These are phyloP conservation scores for Priceomyces fermenticarens DNA, from an alignment of 805 yeast genomes.

Conservation along the genomic window DNA sequence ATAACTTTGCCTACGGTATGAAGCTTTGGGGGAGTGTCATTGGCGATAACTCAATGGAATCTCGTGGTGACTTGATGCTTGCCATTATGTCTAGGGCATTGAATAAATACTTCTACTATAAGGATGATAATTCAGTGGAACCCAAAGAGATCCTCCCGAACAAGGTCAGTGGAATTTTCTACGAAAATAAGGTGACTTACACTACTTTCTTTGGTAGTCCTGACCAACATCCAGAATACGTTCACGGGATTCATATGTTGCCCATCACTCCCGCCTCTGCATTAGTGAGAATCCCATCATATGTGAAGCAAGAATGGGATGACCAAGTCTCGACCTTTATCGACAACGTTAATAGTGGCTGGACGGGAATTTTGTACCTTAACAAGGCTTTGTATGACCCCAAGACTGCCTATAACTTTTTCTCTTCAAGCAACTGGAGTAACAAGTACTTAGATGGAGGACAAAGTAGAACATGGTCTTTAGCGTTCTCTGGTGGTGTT, in stretches of 20 bases:
- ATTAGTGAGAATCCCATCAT: slow-evolving; percentile 50
- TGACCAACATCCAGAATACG: slow-evolving; percentile 45
- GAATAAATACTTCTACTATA: slow-evolving; percentile 51
- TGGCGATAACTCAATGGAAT: slow-evolving; percentile 53
- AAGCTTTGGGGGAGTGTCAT: slow-evolving; percentile 65
- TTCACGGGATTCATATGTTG: slow-evolving; percentile 76
- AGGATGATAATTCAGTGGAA: slow-evolving; percentile 49
- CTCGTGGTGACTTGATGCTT: slow-evolving; percentile 59
- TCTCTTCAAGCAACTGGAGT: slow-evolving; percentile 27
- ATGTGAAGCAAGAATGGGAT: slow-evolving; percentile 63
- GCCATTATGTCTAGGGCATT: slow-evolving; percentile 56
- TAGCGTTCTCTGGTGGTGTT: slow-evolving; percentile 57
- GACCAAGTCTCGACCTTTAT: slow-evolving; percentile 45
- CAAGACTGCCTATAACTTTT: slow-evolving; percentile 55
- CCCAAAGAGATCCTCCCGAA: slow-evolving; percentile 55
- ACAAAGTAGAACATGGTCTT: slow-evolving; percentile 60
- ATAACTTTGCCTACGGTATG: slow-evolving; percentile 66
- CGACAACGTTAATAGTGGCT: slow-evolving; percentile 52
- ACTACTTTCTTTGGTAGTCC: slow-evolving; percentile 68
- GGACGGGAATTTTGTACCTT: slow-evolving; percentile 71
- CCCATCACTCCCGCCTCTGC: slow-evolving; percentile 73
- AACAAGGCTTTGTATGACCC: slow-evolving; percentile 79
- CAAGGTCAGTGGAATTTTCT: slow-evolving; percentile 69
- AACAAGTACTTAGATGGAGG: slow-evolving; percentile 53
- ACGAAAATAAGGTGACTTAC: slow-evolving; percentile 69